phyloP scores from a whole-genome alignment of 768 basidiomycete genomes.

The Leccinellum luteum region DNA sequence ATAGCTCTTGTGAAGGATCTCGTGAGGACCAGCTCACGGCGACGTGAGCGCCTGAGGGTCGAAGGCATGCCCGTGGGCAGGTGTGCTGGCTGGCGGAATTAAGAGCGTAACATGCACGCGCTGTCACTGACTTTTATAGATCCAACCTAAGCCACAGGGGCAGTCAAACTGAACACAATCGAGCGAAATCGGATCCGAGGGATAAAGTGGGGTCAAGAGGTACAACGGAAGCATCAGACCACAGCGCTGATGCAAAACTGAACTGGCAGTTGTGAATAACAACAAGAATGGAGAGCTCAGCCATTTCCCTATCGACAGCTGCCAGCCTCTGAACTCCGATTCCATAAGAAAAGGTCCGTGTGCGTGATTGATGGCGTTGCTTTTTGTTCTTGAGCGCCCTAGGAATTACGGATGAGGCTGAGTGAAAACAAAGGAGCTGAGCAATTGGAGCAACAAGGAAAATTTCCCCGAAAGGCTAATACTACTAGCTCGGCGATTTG shows the following conservation, averaged over 20 bases:
- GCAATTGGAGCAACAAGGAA: not conserved
- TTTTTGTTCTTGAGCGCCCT: conserved; percentile 16
- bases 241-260: conserved; percentile 4
- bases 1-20: conserved; percentile 50
- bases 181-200: conserved; percentile 16
- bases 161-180: conserved; percentile 10
- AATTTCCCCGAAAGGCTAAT: not conserved
- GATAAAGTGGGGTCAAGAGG: conserved; percentile 12
- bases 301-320: conserved; percentile 11
- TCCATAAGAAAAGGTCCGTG: conserved; percentile 4
- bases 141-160: conserved; percentile 30
- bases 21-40: conserved; percentile 45
- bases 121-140: conserved; percentile 29
- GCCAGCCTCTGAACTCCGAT: conserved; percentile 3
- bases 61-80: conserved; percentile 36
- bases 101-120: conserved; percentile 11
- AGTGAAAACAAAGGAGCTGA: not conserved
- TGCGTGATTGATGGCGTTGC: not conserved
- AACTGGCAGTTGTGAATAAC: conserved; percentile 10
- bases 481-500: too few relatives aligned
- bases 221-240: conserved; percentile 8
- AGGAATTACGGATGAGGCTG: conserved; percentile 3
- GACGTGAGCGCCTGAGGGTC: conserved; percentile 46
- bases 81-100: conserved; percentile 13
- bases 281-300: conserved; percentile 23